Percentiles rank a stretch among this genome's conserved stretches.
These are phyloP conservation scores for Erucastrum elatum DNA, from an alignment of 345 rosid species.

Conservation along the genomic window DNA sequence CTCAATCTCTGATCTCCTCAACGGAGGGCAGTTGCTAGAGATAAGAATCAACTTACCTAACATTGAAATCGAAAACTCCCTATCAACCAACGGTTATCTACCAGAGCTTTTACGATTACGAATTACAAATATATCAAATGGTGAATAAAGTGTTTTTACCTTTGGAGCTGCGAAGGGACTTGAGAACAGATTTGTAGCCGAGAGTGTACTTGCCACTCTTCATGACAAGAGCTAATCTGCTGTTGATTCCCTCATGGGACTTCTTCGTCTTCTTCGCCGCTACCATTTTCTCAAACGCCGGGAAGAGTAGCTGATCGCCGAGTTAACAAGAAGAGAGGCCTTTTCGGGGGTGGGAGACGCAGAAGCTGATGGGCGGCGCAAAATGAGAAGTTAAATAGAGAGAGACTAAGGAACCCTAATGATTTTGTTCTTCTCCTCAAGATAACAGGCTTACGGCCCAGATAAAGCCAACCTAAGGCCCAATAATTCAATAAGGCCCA, in stretches of 20 bases:
- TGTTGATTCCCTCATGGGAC: slow-evolving; percentile 90
- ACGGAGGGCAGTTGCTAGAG: slow-evolving; percentile 71
- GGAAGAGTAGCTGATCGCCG: slow-evolving; percentile 15
- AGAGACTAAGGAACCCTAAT: not conserved
- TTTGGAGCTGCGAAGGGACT: slow-evolving; percentile 65
- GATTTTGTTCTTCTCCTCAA: not conserved
- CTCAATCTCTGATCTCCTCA: slow-evolving; percentile 82
- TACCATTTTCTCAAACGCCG: slow-evolving; percentile 37
- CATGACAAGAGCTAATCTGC: slow-evolving; percentile 78
- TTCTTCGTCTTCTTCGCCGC: slow-evolving; percentile 53
- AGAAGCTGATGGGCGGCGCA: not conserved
- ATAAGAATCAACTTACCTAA: slow-evolving; percentile 59
- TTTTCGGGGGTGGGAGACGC: not conserved
- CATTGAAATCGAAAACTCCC: not conserved
- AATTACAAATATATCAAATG: not conserved
- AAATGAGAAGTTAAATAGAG: slow-evolving; percentile 13
- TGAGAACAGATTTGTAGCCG: slow-evolving; percentile 74
- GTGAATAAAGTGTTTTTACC: slow-evolving; percentile 40
- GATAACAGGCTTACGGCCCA: not conserved
- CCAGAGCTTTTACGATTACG: too few species aligned
- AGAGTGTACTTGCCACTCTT: slow-evolving; percentile 79
- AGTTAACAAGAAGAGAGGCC: not conserved
- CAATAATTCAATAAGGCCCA: too few species aligned
- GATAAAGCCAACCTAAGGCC: not conserved
- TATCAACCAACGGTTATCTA: not conserved